These are phyloP conservation scores for Cercospora canescens DNA, from an alignment of 2,329 filamentous ascomycete species.

Conservation along the genomic window DNA sequence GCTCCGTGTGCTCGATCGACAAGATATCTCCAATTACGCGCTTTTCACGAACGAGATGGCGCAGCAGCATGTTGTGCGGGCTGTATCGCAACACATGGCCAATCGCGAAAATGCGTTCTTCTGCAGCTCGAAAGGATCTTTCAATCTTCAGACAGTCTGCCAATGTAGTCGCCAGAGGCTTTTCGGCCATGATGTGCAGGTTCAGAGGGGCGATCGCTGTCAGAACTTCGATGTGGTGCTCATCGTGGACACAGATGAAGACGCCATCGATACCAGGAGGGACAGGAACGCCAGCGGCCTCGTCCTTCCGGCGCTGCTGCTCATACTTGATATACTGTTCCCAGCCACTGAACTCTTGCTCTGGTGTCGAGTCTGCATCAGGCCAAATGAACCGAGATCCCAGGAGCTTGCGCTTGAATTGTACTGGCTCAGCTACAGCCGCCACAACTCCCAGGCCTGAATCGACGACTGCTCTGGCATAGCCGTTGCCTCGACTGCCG, in stretches of 20 bases:
- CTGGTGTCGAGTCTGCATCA: constrained; percentile 49
- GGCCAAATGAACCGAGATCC: constrained; percentile 75
- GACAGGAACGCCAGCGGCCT: constrained; percentile 45
- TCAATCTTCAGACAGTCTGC: constrained; percentile 73
- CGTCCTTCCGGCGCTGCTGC: constrained; percentile 57
- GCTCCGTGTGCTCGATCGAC: constrained; percentile 88
- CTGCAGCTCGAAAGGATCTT: constrained; percentile 28
- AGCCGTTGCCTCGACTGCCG: constrained; percentile 74
- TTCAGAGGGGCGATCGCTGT: constrained; percentile 66
- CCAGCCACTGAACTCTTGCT: constrained; percentile 74
- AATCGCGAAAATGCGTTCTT: constrained; percentile 71
- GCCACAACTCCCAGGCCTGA: constrained; percentile 68
- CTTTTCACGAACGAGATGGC: constrained; percentile 74
- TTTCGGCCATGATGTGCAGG: constrained; percentile 91
- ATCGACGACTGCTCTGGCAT: constrained; percentile 66
- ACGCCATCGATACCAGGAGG: constrained; percentile 54
- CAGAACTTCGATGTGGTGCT: constrained; percentile 82
- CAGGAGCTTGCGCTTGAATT: constrained; percentile 72
- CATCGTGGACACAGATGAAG: constrained; percentile 78
- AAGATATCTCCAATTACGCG: constrained; percentile 79
- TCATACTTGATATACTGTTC: constrained; percentile 75
- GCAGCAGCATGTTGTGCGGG: constrained; percentile 84
- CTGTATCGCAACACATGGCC: constrained; percentile 93
- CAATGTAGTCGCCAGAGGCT: constrained; percentile 81
- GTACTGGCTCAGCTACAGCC: constrained; percentile 78